Evolutionary conservation across 1,139 yeast species (phyloP).

Genomic region (Taphrina flavorubra): DNA sequence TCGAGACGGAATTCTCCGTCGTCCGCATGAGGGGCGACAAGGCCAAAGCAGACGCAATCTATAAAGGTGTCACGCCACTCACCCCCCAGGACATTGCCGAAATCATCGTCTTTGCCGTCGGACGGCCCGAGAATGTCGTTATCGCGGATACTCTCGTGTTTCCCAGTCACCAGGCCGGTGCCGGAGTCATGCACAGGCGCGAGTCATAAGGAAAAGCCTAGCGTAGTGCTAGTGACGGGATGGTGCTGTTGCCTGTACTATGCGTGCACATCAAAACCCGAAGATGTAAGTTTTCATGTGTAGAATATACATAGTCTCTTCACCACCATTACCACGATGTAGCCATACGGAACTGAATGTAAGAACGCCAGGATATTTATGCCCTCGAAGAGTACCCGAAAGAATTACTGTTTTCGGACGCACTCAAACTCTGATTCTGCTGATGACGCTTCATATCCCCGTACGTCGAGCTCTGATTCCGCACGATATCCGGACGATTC

Average conservation of each 20-base stretch:
- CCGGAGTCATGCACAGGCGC: constrained; percentile 37
- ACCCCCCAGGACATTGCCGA: constrained; percentile 83
- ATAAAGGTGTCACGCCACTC: constrained; percentile 74
- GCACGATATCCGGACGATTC: constrained; percentile 9
- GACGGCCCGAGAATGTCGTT: constrained; percentile 44
- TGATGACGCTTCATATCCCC: constrained; percentile 20
- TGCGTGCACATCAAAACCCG: not conserved
- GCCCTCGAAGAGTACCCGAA: constrained; percentile 4
- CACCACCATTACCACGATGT: not conserved
- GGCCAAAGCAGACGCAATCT: constrained; percentile 71
- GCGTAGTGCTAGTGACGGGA: not conserved
- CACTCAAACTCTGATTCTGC: constrained; percentile 16
- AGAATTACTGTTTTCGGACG: not conserved
- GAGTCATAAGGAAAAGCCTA: not conserved
- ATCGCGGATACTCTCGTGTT: constrained; percentile 42
- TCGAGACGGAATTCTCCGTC: constrained; percentile 79
- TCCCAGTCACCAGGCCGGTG: constrained; percentile 41
- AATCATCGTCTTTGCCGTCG: constrained; percentile 68
- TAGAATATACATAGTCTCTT: not conserved
- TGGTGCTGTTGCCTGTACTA: no score
- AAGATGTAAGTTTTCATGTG: not conserved
- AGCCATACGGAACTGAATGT: no score
- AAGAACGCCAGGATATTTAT: not conserved
- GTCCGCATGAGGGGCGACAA: constrained; percentile 66
- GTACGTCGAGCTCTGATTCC: constrained; percentile 23